phyloP scores from a whole-genome alignment of 495 filamentous ascomycete genomes.

The Hypoxylon lienhwacheense region DNA sequence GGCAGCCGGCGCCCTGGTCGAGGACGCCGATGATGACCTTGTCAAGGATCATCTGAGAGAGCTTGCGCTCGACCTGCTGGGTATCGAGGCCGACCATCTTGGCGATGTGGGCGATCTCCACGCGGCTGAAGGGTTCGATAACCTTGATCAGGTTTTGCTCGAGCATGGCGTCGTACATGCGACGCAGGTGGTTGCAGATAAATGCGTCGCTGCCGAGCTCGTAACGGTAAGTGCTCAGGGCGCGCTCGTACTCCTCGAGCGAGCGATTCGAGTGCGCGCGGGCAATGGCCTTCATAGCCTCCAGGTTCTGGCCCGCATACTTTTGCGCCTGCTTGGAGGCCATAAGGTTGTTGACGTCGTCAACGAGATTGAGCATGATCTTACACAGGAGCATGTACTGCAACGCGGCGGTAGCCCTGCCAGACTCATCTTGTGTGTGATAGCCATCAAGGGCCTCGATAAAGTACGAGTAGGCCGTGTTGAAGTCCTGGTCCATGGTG shows the following conservation, averaged over 20 bases:
- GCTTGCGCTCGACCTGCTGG: constrained; percentile 94
- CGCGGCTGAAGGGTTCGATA: constrained; percentile 95
- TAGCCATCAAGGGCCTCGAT: constrained; percentile 98
- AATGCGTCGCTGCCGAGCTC: constrained; percentile 92
- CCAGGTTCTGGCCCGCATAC: constrained; percentile 89
- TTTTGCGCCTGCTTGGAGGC: constrained; percentile 92
- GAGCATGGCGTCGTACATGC: constrained; percentile 96
- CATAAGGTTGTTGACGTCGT: constrained; percentile 93
- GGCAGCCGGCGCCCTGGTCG: constrained; percentile 94
- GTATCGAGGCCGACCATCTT: constrained; percentile 96
- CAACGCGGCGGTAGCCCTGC: constrained; percentile 83
- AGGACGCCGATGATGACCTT: constrained; percentile 97
- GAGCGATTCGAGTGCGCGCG: constrained; percentile 92
- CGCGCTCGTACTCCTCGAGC: constrained; percentile 93
- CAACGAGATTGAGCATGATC: constrained; percentile 96
- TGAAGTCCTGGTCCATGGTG: constrained; percentile 98
- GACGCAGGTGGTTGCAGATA: constrained; percentile 90
- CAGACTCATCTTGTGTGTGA: constrained; percentile 83
- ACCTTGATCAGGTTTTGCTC: constrained; percentile 99
- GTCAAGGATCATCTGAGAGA: constrained; percentile 98
- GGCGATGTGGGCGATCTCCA: constrained; percentile 95
- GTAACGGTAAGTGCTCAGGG: constrained; percentile 82
- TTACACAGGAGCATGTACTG: constrained; percentile 99
- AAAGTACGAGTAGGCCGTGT: constrained; percentile 97
- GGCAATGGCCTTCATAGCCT: constrained; percentile 98